Conservation (phyloP, 495 filamentous ascomycete species). For the Tuber calosporum region DNA sequence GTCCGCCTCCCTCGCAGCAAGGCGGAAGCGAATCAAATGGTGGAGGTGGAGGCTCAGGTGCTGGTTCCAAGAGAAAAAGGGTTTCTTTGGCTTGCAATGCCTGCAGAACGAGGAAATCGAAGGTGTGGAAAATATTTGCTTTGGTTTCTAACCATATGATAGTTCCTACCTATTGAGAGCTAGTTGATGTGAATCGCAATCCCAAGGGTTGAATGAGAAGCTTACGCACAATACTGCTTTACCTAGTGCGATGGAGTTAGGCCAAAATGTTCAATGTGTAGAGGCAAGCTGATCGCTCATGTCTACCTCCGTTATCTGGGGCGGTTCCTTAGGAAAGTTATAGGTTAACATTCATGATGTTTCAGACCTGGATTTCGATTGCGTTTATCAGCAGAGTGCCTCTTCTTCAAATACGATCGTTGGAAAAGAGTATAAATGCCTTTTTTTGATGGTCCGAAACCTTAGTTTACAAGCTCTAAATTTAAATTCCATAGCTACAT, state of each 20-base stretch:
- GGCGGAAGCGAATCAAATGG: not conserved
- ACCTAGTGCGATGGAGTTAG: constrained; percentile 47
- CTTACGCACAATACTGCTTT: constrained; percentile 5
- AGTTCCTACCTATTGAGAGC: not conserved
- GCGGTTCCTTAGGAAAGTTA: not conserved
- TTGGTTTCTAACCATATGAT: not conserved
- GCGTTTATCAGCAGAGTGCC: constrained; percentile 45
- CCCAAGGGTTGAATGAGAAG: not conserved
- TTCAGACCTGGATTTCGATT: constrained; percentile 46
- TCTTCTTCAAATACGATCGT: constrained; percentile 47
- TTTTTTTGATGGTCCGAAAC: not conserved
- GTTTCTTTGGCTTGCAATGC: constrained; percentile 47
- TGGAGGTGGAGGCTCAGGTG: not conserved
- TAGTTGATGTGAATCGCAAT: not conserved
- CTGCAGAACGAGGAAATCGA: constrained; percentile 48
- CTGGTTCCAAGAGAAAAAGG: constrained; percentile 30
- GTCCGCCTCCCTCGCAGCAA: constrained; percentile 16
- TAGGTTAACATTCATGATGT: not conserved
- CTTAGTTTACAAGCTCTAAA: not conserved
- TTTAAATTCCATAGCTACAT: constrained; percentile 29
- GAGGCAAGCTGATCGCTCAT: constrained; percentile 26
- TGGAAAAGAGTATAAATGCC: constrained; percentile 44
- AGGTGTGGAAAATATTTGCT: constrained; percentile 39
- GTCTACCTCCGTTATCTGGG: not conserved
- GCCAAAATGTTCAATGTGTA: constrained; percentile 47